Percentiles rank a stretch among this genome's conserved stretches.
Conservation (phyloP, 2,329 filamentous ascomycete genomes). For the Hirsutella rhossiliensis region DNA sequence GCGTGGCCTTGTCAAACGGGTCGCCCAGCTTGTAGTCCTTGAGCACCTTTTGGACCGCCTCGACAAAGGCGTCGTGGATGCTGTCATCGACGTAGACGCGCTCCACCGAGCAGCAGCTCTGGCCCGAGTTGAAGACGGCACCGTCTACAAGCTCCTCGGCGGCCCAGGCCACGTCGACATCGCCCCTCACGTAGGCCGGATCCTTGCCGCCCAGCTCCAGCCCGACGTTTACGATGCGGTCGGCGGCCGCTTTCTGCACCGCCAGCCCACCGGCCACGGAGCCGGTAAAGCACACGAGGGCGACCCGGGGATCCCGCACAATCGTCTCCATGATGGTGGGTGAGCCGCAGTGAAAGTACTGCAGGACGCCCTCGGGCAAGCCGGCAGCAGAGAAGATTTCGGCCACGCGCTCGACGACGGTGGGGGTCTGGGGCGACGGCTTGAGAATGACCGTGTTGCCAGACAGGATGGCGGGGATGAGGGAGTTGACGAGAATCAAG, state of each 20-base stretch:
- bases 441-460: conserved; percentile 91
- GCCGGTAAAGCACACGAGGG: conserved; percentile 84
- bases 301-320: conserved; percentile 63
- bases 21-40: conserved; percentile 79
- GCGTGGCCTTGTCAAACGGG: conserved; percentile 64
- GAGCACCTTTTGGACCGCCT: conserved; percentile 68
- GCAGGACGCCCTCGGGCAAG: conserved; percentile 70
- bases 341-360: conserved; percentile 85
- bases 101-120: conserved; percentile 91
- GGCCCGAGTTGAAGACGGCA: conserved; percentile 95
- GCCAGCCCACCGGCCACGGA: conserved; percentile 80
- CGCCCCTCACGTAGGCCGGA: conserved; percentile 74
- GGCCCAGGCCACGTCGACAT: conserved; percentile 83
- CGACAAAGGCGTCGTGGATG: conserved; percentile 73
- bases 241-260: conserved; percentile 73
- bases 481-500: conserved; percentile 81
- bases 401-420: conserved; percentile 73
- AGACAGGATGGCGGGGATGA: conserved; percentile 81
- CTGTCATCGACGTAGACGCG: conserved; percentile 80
- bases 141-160: conserved; percentile 93
- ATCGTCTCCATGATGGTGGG: conserved; percentile 65
- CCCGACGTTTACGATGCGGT: conserved; percentile 74
- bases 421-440: conserved; percentile 89
- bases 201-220: conserved; percentile 93
- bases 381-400: conserved; percentile 70